Evolutionary conservation across 768 basidiomycete genomes (phyloP).

Genomic region (Sarcodon aspratus): DNA sequence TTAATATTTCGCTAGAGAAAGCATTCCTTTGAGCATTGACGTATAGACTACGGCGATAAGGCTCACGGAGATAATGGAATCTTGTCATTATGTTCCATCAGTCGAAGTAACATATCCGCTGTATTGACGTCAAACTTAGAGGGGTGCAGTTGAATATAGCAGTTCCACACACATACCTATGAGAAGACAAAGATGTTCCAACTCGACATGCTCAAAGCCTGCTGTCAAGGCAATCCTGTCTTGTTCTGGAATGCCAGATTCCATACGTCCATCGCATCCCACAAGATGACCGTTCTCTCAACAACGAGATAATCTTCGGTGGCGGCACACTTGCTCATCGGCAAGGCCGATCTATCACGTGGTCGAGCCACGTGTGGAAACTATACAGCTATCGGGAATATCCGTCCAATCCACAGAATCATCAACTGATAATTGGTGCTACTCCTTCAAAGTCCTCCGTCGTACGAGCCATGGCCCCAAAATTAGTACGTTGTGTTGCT

Average conservation of each 20-base stretch:
- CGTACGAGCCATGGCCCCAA: conserved; percentile 56
- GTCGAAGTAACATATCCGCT: conserved; percentile 95
- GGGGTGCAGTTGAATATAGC: background rate
- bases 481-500: conserved; percentile 41
- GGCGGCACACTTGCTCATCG: no score
- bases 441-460: conserved; percentile 17
- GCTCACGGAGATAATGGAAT: conserved; percentile 77
- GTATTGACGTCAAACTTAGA: conserved; percentile 10
- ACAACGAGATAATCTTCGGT: no score
- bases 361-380: no score
- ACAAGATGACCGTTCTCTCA: no score
- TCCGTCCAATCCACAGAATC: conserved; percentile 1
- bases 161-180: conserved; percentile 48
- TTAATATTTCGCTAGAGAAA: conserved; percentile 64
- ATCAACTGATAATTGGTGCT: background rate
- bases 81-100: conserved; percentile 93
- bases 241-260: conserved; percentile 30
- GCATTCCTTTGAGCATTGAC: conserved; percentile 8
- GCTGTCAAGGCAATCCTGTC: conserved; percentile 72
- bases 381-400: no score
- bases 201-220: conserved; percentile 73
- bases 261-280: conserved; percentile 74
- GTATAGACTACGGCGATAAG: conserved; percentile 10
- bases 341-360: no score
- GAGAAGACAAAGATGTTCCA: conserved; percentile 78